Percentiles rank a stretch among this genome's conserved stretches.
Conservation (phyloP, 2,329 filamentous ascomycete species). For the Microdochium paspali region DNA sequence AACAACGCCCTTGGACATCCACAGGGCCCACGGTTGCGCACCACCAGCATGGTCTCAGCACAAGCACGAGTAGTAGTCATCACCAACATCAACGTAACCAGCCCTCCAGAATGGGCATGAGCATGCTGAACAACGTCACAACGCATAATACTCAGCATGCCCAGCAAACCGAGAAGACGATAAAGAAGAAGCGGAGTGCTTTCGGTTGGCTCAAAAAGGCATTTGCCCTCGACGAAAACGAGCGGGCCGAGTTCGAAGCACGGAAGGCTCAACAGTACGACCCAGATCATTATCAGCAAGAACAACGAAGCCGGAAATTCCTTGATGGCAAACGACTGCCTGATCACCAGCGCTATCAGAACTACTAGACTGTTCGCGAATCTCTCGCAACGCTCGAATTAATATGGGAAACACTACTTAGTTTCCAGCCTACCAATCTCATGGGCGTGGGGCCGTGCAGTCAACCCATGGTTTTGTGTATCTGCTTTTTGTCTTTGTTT, state of each 20-base stretch:
- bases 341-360: not conserved
- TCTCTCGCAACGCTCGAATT: too few relatives aligned
- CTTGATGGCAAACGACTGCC: constrained; percentile 41
- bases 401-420: too few relatives aligned
- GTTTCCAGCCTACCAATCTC: too few relatives aligned
- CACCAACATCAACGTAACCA: constrained; percentile 28
- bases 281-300: constrained; percentile 25
- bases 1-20: constrained; percentile 48
- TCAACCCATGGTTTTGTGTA: too few relatives aligned
- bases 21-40: constrained; percentile 22
- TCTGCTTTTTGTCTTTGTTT: too few relatives aligned
- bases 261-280: constrained; percentile 29
- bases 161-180: constrained; percentile 24
- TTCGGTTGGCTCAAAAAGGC: constrained; percentile 63
- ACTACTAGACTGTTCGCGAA: not conserved
- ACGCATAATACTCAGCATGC: too few relatives aligned
- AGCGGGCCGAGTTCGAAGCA: constrained; percentile 49
- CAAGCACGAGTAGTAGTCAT: constrained; percentile 22
- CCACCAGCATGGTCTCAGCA: constrained; percentile 14
- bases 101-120: constrained; percentile 46
- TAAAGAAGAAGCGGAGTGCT: constrained; percentile 59
- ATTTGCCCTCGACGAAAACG: constrained; percentile 55
- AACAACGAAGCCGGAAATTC: constrained; percentile 40
- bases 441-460: too few relatives aligned
- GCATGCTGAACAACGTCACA: constrained; percentile 46